Base-by-base conservation (phyloP, 1,139 yeast genomes). In the Kurtzmaniella quercitrusa region DNA sequence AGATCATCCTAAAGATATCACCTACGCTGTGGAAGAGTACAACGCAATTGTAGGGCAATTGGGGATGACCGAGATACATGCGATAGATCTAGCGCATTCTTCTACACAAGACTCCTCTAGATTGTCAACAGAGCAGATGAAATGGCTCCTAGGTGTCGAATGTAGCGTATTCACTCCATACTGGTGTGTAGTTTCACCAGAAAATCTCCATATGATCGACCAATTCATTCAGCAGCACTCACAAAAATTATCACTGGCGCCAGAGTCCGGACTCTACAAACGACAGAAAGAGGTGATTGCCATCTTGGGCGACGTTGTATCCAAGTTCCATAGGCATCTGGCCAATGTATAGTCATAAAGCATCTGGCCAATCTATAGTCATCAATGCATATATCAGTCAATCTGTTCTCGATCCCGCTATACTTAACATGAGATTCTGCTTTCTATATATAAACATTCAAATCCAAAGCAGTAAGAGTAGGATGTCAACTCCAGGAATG, bases 11-110 rank as follows among this genome's bases (percentile, higher is more conserved):
- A 42, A 52, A 19, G 39, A 41, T 37, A 40, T 44, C 19, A 45
- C 37, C 9, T 56, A 51, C 37, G 40, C 52, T 3, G 41, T 53
- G 3, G 48, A 50, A 8, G 66, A 63, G 34, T 61, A 60, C 45
- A 49, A 53, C 31, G 15, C 34, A 12, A 18, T 47, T 48, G 38
- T 49, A 11, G 23, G 15, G 3, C 38, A 36, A 19, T 36, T 36
- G 14, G 17, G 36, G 10, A 12, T 21, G 11, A 4, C 15, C 21
- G 23, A 19, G 10, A 10, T 18, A 19, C 2, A 2, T 19, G 5
- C 38, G 16, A 19, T 31, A 8, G 36, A 31, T n/a, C n/a, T n/a
- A 15, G 16, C 18, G 10, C 9, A 14, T n/a, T 31, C 14, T 15
- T 12, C 18, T 5, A 9, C 10, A 9, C 36, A 6, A 14, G 18